phyloP scores from a whole-genome alignment of 257 asterid genomes.

The Jacaranda copaia region DNA sequence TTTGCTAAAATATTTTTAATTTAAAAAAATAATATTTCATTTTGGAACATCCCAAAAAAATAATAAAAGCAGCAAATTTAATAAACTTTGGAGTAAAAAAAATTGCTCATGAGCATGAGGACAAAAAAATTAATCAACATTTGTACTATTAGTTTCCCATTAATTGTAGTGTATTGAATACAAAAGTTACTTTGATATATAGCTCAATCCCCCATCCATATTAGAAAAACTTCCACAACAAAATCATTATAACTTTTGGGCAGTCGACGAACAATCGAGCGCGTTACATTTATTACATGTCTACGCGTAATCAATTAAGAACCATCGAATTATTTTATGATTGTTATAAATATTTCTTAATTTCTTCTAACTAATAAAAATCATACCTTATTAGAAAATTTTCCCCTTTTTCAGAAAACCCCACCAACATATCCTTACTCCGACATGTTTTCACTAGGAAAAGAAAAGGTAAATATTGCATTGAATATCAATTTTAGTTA shows the following conservation, averaged over 20 bases:
- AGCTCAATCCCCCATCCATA: slow-evolving; percentile 11
- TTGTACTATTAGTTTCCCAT: neutral
- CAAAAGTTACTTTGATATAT: neutral
- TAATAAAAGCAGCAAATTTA: neutral
- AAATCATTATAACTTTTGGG: slow-evolving; percentile 29
- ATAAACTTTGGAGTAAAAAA: neutral
- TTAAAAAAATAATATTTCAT: no score
- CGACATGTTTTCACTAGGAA: no score
- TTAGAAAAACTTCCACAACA: slow-evolving; percentile 25
- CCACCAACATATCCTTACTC: no score
- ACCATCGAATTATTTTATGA: neutral
- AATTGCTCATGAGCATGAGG: neutral
- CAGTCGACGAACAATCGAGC: slow-evolving; percentile 33
- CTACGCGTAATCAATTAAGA: neutral
- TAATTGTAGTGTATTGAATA: neutral
- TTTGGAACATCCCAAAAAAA: neutral
- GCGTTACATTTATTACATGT: slow-evolving; percentile 26
- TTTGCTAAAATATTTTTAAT: neutral
- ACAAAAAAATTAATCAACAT: neutral
- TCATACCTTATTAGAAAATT: no score
- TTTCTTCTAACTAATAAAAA: neutral
- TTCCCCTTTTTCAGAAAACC: no score
- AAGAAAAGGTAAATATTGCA: no score
- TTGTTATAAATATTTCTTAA: slow-evolving; percentile 19
- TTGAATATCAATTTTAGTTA: no score